Evolutionary conservation across 208 protist genomes (phyloP), one percentile per base, ranked within the genome.

Genomic region (Leptomonas pyrrhocoris): DNA sequence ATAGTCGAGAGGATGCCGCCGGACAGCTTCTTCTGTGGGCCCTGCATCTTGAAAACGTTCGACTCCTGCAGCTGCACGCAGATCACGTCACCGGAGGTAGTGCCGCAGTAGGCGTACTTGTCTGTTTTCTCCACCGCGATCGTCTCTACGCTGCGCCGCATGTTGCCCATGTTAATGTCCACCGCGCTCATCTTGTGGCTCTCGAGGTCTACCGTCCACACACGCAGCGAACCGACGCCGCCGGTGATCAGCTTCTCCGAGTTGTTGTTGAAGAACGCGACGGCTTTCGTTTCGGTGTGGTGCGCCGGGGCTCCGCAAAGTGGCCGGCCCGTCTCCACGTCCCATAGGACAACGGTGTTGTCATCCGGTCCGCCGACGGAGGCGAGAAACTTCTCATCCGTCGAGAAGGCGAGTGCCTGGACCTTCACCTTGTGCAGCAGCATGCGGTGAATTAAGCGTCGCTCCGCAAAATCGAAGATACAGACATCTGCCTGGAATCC

Each of bases 381-480:
- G 27, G 90, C 96, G 21, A 99, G 85, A 59, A 86, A 97, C 57
- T 83, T 54, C 72, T 98, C 96, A 46, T 98, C 88, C 27, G 78
- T 77, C n/a, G 95, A 98, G 77, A 99, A 99, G 9, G 94, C 88
- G 31, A 99, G 84, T 1, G 89, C 84, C 81, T 98, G 84, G 31
- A 99, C 96, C 73, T 95, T 94, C 25, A 95, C 94, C 73, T 98
- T 98, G 81, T 99, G 97, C 48, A 99, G 81, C 67, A 89, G 70
- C 83, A 98, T 94, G 49, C 93, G 85, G 76, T 98, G 91, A 2
- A 98, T 30, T 16, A 98, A 84, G 57, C 86, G 76, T 51, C 86
- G 86, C 80, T 93, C 78, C 31, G 67, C 85, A 73, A 92, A 98
- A 67, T 97, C 94, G 74, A 96, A 97, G 81, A 97, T 90, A 73